Conservation (phyloP, 2,329 filamentous ascomycete genomes). For the Neopestalotiopsis sp. region DNA sequence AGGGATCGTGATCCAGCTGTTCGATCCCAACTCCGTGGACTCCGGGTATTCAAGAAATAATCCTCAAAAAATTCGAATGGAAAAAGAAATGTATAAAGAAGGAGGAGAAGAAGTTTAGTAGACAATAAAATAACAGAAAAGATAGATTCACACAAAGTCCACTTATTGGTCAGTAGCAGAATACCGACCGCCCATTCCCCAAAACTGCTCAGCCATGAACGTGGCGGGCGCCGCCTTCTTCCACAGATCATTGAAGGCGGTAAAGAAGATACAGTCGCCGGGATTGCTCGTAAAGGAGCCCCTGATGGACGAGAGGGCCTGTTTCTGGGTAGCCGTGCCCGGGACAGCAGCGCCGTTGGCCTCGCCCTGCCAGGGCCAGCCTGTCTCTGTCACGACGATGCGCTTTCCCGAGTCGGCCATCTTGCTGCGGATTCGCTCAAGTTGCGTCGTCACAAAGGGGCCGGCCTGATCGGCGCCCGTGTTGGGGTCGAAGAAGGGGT, state of each 20-base stretch:
- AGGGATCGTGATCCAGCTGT: too few relatives aligned
- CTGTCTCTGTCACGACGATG: conserved; percentile 80
- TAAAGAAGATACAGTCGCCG: conserved; percentile 72
- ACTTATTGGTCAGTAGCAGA: conserved; percentile 34
- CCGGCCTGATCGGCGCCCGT: conserved; percentile 68
- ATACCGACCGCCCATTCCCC: conserved; percentile 63
- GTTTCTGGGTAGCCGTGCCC: conserved; percentile 67
- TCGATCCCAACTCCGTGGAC: not conserved
- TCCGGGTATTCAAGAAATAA: not conserved
- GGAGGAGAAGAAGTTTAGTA: not conserved
- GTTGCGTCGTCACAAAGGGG: conserved; percentile 66
- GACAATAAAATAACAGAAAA: not conserved
- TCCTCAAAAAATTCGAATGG: not conserved
- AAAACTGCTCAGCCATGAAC: conserved; percentile 77
- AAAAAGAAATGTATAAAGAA: not conserved
- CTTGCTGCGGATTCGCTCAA: conserved; percentile 47
- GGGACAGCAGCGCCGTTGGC: conserved; percentile 74
- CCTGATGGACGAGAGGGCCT: conserved; percentile 71
- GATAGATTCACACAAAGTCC: not conserved
- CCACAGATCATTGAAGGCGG: conserved; percentile 81
- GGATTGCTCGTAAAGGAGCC: conserved; percentile 57
- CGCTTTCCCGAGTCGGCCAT: conserved; percentile 56
- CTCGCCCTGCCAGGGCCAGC: conserved; percentile 77
- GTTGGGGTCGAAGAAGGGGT: conserved; percentile 80
- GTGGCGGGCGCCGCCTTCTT: conserved; percentile 68